Base-by-base conservation (phyloP, 345 rosid genomes). In the Brassica incana region DNA sequence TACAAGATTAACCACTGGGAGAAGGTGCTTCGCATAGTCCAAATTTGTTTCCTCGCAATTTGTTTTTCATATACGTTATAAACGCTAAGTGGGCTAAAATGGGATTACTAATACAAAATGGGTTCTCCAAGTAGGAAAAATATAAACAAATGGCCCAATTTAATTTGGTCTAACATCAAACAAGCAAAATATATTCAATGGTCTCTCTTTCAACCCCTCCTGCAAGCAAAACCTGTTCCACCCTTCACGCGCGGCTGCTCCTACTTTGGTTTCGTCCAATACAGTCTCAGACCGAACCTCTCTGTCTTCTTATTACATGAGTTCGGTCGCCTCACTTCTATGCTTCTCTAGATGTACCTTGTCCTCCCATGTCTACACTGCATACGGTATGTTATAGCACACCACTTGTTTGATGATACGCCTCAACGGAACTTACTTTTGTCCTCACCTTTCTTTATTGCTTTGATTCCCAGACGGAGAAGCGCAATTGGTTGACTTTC, bases 341-440 rank as follows among this genome's bases (percentile, higher is more conserved):
- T 29, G 63, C 61, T 58, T 59, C 63, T 43, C 6, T 73, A 32
- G 8, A 32, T 61, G 3, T 16, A 27, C 69, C 45, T 18, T n/a
- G n/a, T 6, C 1, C 16, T 67, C 68, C 40, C n/a, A 30, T n/a
- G 50, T 14, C 15, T 33, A 6, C 2, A 1, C 12, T 61, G 58
- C 68, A 11, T 36, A 50, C 9, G 71, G 75, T 78, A 67, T 60
- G 27, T 27, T 67, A 5, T 0, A 61, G 83, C 71, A 0, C 75
- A 74, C 83, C 48, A 80, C 75, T 8, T 69, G 83, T 74, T 80
- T 12, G 83, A 74, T 52, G 60, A 74, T 62, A 80, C 69, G 50
- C 75, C 60, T 74, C 71, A 62, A 25, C 0, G 63, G 62, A 73
- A 23, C 56, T 23, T 7, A 20, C 30, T 5, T 18, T 16, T 15